Percentiles rank a stretch among this genome's conserved stretches.
These are phyloP conservation scores for Straminergon stramineum DNA, from an alignment of 225 moss, liverwort and hornwort genomes.

Conservation along the genomic window DNA sequence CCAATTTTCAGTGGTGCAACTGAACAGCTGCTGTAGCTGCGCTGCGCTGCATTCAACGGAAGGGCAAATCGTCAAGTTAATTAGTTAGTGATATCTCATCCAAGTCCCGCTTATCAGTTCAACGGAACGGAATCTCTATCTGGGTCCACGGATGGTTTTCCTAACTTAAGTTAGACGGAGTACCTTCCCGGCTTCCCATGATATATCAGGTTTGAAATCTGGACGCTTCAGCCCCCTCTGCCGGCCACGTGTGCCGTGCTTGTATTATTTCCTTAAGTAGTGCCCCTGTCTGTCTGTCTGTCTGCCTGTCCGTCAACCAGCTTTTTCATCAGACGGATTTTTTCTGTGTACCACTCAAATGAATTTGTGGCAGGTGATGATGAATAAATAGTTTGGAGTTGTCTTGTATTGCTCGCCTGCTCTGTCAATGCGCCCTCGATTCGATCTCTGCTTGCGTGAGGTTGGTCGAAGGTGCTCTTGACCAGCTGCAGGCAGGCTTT, in stretches of 20 bases:
- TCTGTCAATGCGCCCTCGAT: background rate
- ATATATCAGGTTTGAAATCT: constrained; percentile 59
- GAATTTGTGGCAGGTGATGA: background rate
- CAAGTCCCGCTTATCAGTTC: constrained; percentile 53
- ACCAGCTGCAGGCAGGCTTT: background rate
- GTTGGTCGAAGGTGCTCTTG: background rate
- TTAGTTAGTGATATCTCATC: constrained; percentile 14
- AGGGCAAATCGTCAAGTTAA: constrained; percentile 16
- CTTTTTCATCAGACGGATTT: background rate
- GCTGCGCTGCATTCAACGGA: constrained; percentile 17
- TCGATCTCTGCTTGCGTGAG: background rate
- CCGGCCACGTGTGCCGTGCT: background rate
- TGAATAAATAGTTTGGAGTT: background rate
- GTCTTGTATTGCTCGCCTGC: background rate
- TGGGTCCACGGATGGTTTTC: constrained; percentile 75
- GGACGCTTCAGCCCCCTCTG: background rate
- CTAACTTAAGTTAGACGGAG: background rate
- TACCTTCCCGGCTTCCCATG: constrained; percentile 29
- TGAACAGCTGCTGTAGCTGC: constrained; percentile 21
- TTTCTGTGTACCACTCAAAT: background rate
- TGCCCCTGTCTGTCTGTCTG: background rate
- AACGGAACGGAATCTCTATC: constrained; percentile 57
- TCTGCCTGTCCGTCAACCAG: background rate
- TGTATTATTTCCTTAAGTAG: background rate
- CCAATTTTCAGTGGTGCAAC: constrained; percentile 13